Conservation (phyloP, 2,329 filamentous ascomycete genomes). For the Fusarium buharicum region DNA sequence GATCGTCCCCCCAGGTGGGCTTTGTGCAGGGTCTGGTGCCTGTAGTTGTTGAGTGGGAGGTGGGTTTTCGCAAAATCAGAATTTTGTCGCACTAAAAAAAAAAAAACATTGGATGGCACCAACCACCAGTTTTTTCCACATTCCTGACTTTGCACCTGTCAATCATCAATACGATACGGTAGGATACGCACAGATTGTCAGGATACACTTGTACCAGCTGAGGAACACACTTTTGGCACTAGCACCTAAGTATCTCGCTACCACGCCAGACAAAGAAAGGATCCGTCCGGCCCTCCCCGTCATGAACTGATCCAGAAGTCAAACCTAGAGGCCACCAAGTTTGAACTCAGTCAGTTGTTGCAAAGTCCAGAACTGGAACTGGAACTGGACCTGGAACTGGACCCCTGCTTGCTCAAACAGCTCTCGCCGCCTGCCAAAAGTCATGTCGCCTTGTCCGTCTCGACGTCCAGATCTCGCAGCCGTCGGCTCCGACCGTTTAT, state of each 20-base stretch:
- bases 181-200: not conserved
- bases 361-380: no score
- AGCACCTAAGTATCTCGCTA: no score
- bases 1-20: not conserved
- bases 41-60: not conserved
- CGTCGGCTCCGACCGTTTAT: conserved; percentile 34
- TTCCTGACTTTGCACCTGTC: no score
- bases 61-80: conserved; percentile 1
- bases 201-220: not conserved
- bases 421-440: no score
- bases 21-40: not conserved
- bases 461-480: conserved; percentile 6
- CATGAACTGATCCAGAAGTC: not conserved
- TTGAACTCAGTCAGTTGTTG: no score
- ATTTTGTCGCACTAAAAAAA: conserved; percentile 25
- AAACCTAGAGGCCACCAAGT: no score
- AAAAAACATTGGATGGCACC: not conserved
- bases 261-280: not conserved
- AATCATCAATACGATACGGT: not conserved
- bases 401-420: no score
- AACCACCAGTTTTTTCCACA: conserved; percentile 5
- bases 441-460: no score
- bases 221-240: no score
- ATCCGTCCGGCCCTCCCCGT: conserved; percentile 13
- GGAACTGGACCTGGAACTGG: no score